Evolutionary conservation across 805 yeast species (phyloP).

Genomic region (Huiozyma naganishii): DNA sequence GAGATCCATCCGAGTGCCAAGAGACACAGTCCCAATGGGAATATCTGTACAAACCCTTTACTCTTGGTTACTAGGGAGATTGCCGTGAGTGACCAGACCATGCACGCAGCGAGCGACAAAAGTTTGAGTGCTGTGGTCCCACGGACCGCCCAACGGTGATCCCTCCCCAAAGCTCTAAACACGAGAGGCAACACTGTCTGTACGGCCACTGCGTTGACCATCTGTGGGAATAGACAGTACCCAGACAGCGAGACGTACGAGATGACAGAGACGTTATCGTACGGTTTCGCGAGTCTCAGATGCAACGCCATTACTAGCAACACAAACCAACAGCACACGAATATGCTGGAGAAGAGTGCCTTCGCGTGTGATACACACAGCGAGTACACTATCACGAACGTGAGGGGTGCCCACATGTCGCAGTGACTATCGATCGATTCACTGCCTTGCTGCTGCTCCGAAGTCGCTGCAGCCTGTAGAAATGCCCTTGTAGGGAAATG

Average conservation of each 20-base stretch:
- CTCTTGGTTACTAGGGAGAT: slow-evolving; percentile 16
- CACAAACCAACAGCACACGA: slow-evolving; percentile 23
- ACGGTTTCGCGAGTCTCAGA: slow-evolving; percentile 19
- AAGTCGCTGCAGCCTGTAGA: slow-evolving; percentile 2
- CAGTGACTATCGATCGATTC: slow-evolving; percentile 9
- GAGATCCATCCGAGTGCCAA: slow-evolving; percentile 22
- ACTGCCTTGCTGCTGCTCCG: slow-evolving; percentile 1
- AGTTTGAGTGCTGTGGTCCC: background rate
- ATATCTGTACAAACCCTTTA: slow-evolving; percentile 15
- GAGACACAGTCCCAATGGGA: slow-evolving; percentile 20
- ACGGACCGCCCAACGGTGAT: slow-evolving; percentile 2
- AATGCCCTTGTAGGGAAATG: slow-evolving; percentile 13
- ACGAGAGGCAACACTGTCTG: slow-evolving; percentile 20
- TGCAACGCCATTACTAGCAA: slow-evolving; percentile 23
- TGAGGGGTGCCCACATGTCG: slow-evolving; percentile 30
- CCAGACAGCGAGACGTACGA: slow-evolving; percentile 26
- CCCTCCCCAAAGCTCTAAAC: slow-evolving; percentile 6
- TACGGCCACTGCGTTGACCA: slow-evolving; percentile 18
- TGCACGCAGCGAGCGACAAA: background rate
- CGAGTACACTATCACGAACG: slow-evolving; percentile 23
- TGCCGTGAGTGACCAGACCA: slow-evolving; percentile 1
- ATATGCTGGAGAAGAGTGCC: slow-evolving; percentile 23
- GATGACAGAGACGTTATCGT: slow-evolving; percentile 17
- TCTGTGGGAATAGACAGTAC: slow-evolving; percentile 27
- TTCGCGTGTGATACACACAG: slow-evolving; percentile 24